These are phyloP conservation scores for Apophysomyces variabilis DNA, from an alignment of 371 early-diverging fungal genomes.

Conservation along the genomic window DNA sequence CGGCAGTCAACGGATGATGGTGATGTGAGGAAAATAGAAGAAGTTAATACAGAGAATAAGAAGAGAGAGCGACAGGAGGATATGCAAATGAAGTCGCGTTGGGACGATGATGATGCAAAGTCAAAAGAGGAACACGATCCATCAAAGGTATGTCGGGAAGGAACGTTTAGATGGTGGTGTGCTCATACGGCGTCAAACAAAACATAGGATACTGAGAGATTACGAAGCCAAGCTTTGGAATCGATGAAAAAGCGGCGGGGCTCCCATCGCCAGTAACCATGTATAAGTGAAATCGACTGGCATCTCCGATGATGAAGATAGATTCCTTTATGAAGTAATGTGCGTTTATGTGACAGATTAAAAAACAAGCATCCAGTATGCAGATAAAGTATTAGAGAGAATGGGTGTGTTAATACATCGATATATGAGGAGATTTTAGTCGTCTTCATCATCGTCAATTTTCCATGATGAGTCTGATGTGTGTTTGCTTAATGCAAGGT, in stretches of 20 bases:
- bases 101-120: not conserved
- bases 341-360: not conserved
- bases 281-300: not conserved
- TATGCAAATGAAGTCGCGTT: not conserved
- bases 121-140: slow-evolving; percentile 8
- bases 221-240: slow-evolving; percentile 25
- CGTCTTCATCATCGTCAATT: slow-evolving; percentile 45
- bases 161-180: not conserved
- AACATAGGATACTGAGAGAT: slow-evolving; percentile 15
- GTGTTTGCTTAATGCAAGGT: slow-evolving; percentile 24
- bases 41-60: not conserved
- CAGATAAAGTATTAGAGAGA: not conserved
- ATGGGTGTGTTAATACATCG: not conserved
- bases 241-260: slow-evolving; percentile 25
- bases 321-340: not conserved
- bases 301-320: not conserved
- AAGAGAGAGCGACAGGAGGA: not conserved
- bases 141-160: not conserved
- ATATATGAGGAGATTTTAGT: not conserved
- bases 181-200: not conserved
- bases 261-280: not conserved
- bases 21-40: not conserved
- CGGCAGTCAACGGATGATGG: not conserved
- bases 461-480: slow-evolving; percentile 33
- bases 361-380: not conserved